Evolutionary conservation across 768 basidiomycete genomes (phyloP), one percentile per base, ranked within the genome.

Genomic region (Tylopilus balloui): DNA sequence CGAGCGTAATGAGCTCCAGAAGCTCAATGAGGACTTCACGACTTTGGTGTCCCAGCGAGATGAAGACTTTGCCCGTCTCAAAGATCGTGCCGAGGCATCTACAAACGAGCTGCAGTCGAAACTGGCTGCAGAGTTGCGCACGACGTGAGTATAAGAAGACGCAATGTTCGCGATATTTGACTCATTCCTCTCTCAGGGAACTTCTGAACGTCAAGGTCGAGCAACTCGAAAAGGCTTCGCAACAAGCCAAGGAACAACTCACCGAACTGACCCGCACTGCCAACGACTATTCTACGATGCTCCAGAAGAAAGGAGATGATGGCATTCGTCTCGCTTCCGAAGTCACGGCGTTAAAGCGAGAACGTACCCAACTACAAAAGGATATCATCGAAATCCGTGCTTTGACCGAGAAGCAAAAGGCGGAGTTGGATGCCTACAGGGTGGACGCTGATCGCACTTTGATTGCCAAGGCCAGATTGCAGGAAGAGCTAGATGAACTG

Each of bases 401-500:
- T 41, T 78, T 86, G 54, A 73, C 88, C 41, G 83, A 84, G 43
- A 81, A 78, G 1, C 69, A 91, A 29, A 74, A 76, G 9, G 74
- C 76, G 1, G 83, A 92, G 60, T 69, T 86, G 15, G 73, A 74
- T 5, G 77, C 78, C 6, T 80, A 80, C 60, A 81, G 75, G 48
- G 72, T 75, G 27, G 83, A 81, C 41, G 37, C 68, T 64, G 64
- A 84, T 67, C 71, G 77, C 29, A 67, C 71, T 2, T 62, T 69
- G 10, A 57, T 56, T 5, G 69, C 76, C 3, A 81, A 80, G 23
- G 70, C 71, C 23, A 87, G 84, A 59, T 72, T 95, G 3, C 83
- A 90, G 59, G 78, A 75, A 34, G 94, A 96, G 66, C 72, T 96
- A 11, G 93, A 95, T 58, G 86, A 90, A 52, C 74, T 98, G 8